These are phyloP conservation scores for Globisporangium rhizosaccharum DNA, from an alignment of 352 stramenopile genomes.

Conservation along the genomic window DNA sequence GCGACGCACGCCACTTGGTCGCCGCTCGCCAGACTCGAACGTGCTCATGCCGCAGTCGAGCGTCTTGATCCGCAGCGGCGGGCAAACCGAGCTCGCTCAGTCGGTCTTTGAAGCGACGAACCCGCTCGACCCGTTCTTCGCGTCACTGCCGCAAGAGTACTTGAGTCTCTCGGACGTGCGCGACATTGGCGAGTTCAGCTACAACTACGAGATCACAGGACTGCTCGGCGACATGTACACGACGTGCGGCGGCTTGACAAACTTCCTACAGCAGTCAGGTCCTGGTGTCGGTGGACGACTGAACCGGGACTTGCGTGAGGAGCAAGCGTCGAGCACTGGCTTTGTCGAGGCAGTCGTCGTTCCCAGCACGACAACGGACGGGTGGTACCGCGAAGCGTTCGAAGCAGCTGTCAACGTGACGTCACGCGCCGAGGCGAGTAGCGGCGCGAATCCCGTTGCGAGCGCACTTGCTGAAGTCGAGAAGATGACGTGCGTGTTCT, in stretches of 20 bases:
- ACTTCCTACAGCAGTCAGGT: constrained; percentile 10
- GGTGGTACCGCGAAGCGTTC: constrained; percentile 56
- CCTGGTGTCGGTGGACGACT: constrained; percentile 2
- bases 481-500: constrained; percentile 88
- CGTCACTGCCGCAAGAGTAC: constrained; percentile 53
- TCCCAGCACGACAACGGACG: constrained; percentile 26
- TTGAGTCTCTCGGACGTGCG: constrained; percentile 66
- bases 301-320: constrained; percentile 21
- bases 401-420: constrained; percentile 36
- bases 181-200: constrained; percentile 70
- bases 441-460: constrained; percentile 24
- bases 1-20: constrained; percentile 28
- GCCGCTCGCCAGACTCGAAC: constrained; percentile 33
- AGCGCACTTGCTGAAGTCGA: constrained; percentile 66
- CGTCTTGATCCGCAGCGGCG: constrained; percentile 45
- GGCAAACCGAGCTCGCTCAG: constrained; percentile 26
- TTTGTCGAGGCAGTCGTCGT: constrained; percentile 71
- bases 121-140: constrained; percentile 52
- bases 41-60: constrained; percentile 56
- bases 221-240: constrained; percentile 69
- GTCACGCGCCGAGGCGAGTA: constrained; percentile 26
- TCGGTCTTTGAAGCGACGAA: constrained; percentile 54
- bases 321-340: constrained; percentile 10
- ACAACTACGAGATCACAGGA: constrained; percentile 82
- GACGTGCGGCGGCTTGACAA: constrained; percentile 47